These are phyloP conservation scores for Bruguiera sexangula DNA, from an alignment of 345 rosid genomes.

Conservation along the genomic window DNA sequence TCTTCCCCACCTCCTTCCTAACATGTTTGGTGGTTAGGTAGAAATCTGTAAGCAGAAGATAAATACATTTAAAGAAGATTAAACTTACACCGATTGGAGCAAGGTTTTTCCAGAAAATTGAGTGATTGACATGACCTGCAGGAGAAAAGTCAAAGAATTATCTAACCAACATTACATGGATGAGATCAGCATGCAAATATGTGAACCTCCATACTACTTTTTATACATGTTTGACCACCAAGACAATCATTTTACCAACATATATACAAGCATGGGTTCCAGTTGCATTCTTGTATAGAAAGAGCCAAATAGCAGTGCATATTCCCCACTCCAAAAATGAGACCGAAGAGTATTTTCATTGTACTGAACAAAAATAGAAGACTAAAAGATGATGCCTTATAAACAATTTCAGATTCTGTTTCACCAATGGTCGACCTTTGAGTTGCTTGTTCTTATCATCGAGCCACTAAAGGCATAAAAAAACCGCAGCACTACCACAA, in stretches of 20 bases:
- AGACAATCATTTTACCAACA: neutral
- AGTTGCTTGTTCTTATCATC: too few species aligned
- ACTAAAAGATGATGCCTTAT: too few species aligned
- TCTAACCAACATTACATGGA: neutral
- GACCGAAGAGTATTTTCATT: too few species aligned
- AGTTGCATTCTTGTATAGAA: neutral
- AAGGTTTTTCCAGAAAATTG: constrained; percentile 90
- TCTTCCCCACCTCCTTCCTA: constrained; percentile 97
- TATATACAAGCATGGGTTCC: neutral
- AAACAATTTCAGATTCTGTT: too few species aligned
- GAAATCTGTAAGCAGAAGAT: neutral
- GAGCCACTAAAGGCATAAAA: too few species aligned
- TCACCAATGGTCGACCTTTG: too few species aligned
- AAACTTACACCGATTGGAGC: constrained; percentile 59
- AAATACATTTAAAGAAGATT: neutral
- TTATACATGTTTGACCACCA: neutral
- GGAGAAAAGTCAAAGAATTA: neutral
- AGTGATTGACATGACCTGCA: constrained; percentile 91
- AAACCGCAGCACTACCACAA: too few species aligned
- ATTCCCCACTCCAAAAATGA: neutral
- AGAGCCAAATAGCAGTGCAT: neutral
- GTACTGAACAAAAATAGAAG: too few species aligned
- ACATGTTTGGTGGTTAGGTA: constrained; percentile 16
- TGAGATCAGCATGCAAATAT: neutral
- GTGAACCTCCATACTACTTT: too few species aligned